Conservation (phyloP, 2,329 filamentous ascomycete genomes). For the Pseudocercospora cruenta region DNA sequence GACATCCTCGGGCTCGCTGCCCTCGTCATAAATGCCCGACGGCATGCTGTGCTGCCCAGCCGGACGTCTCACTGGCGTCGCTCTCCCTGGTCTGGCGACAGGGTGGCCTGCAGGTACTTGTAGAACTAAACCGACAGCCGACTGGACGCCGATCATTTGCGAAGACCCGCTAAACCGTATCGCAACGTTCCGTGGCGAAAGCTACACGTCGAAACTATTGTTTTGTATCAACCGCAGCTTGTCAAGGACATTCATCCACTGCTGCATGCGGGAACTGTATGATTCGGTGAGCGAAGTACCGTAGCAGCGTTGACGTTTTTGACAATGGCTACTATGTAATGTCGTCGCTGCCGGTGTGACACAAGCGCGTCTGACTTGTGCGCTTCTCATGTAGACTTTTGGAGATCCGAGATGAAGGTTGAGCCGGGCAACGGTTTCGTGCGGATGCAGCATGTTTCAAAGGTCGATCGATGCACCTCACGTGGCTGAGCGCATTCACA, state of each 20-base stretch:
- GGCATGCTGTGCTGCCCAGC: conserved; percentile 17
- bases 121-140: conserved; percentile 4
- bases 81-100: not conserved
- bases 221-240: conserved; percentile 12
- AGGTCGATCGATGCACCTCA: not conserved
- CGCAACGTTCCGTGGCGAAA: conserved; percentile 3
- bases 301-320: not conserved
- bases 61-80: not conserved
- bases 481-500: conserved; percentile 1
- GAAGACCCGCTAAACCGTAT: conserved; percentile 16
- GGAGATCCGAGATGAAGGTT: conserved; percentile 3
- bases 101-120: conserved; percentile 1
- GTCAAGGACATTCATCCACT: not conserved
- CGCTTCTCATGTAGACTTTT: conserved; percentile 3
- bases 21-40: conserved; percentile 10
- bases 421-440: conserved; percentile 3
- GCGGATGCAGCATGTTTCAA: not conserved
- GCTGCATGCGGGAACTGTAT: not conserved
- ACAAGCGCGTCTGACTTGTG: conserved; percentile 5
- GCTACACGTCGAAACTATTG: conserved; percentile 15
- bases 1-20: conserved; percentile 19
- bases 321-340: conserved; percentile 8
- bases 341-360: conserved; percentile 4
- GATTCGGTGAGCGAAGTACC: not conserved
- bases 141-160: conserved; percentile 16